Evolutionary conservation across 2,329 filamentous ascomycete genomes (phyloP).

Genomic region (Cyclaneusma minus): DNA sequence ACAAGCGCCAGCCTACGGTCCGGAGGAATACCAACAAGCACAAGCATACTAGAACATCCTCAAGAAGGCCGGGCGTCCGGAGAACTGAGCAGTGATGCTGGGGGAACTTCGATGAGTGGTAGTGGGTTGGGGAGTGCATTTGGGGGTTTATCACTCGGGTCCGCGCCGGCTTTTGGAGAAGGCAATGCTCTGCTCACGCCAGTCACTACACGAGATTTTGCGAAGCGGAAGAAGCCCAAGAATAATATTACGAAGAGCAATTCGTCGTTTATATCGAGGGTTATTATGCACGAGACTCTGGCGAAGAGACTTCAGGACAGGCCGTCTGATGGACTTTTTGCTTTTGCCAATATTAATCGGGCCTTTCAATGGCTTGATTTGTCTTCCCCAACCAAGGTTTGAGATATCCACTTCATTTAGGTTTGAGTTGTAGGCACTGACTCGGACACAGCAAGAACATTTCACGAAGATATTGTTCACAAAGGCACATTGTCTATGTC

Average conservation of each 20-base stretch:
- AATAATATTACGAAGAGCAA: conserved; percentile 98
- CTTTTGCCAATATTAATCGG: conserved; percentile 89
- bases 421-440: conserved; percentile 11
- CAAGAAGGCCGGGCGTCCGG: conserved; percentile 43
- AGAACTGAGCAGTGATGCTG: conserved; percentile 41
- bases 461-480: conserved; percentile 94
- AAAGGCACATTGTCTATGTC: conserved; percentile 86
- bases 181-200: conserved; percentile 60
- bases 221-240: conserved; percentile 85
- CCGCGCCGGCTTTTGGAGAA: conserved; percentile 64
- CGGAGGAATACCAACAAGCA: conserved; percentile 28
- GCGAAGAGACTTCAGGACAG: conserved; percentile 69
- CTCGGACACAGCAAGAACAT: conserved; percentile 53
- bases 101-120: conserved; percentile 38
- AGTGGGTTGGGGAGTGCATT: conserved; percentile 17
- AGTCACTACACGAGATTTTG: conserved; percentile 50
- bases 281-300: conserved; percentile 75
- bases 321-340: conserved; percentile 64
- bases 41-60: conserved; percentile 47
- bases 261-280: conserved; percentile 93
- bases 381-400: conserved; percentile 54
- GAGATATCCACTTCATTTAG: conserved; percentile 2
- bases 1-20: conserved; percentile 33
- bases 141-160: conserved; percentile 15
- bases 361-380: conserved; percentile 95